Base-by-base conservation (phyloP, 257 asterid genomes). In the Salvia splendens region DNA sequence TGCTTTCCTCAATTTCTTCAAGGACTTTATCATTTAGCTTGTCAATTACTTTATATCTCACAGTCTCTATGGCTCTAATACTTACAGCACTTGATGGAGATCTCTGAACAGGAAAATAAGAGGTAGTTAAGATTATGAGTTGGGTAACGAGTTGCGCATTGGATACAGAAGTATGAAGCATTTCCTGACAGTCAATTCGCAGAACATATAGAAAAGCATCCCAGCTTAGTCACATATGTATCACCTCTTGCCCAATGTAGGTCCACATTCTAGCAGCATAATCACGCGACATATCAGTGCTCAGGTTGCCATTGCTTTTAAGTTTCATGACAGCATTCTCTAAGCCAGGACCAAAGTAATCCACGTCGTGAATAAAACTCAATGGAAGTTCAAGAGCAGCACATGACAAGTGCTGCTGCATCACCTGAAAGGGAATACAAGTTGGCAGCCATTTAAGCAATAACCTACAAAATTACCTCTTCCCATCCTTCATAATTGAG, bases 1-100 rank as follows among this genome's bases (percentile, higher is more conserved):
- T 85, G 86, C 97, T 89, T 77, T 93, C 98, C 80, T 93, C 98
- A 76, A 93, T 85, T 81, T 93, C 98, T 89, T 93, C 98, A 49
- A 93, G 84, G 74, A 86, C 83, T 81, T 88, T 93, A 59, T 85
- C 70, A 69, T 70, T 93, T 73, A 65, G 80, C 79, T 75, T 69
- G 83, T 89, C 89, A 61, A 88, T 82, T 59, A 93, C 98, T 84
- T 80, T 85, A 81, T 83, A 93, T 33, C 89, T 83, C 78, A 76
- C 88, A 46, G 84, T 67, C 74, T 89, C 98, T 63, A 89, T 93
- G 72, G 96, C 89, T 61, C 98, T 86, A 73, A 89, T 78, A 73
- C 81, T 83, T n/a, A 93, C 85, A 67, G 74, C 64, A 51, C 73
- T 75, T 72, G 93, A 83, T 5, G 97, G 96, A 61, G 82, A 75